Evolutionary conservation across 495 filamentous ascomycete species (phyloP), one percentile per base, ranked within the genome.

Genomic region (Trichocladium uniseriatum): DNA sequence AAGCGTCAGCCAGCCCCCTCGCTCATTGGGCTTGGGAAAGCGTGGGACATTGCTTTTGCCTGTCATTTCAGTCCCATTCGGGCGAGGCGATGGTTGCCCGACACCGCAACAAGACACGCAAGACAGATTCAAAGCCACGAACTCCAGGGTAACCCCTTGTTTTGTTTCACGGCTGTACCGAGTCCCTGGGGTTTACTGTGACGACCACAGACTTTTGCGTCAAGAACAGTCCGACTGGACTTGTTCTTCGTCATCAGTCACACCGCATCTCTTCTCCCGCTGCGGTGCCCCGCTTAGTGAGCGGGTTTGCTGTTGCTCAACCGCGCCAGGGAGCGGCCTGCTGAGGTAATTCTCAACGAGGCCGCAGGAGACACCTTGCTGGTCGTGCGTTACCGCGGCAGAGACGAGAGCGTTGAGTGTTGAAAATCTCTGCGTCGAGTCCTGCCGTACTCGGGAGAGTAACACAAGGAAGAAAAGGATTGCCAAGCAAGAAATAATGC

Each of bases 271-370:
- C 45, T 43, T 31, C n/a, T 19, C 20, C n/a, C 15, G 9, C 44
- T 41, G 1, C 43, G 16, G n/a, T 19, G 35, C 38, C 39, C 40
- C 40, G 39, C 39, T 44, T 36, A 43, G 34, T 44, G 31, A 35
- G 46, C 46, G 21, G 27, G 20, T 44, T 44, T 43, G 22, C 38
- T 32, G 37, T 37, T 48, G 37, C 16, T 5, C 9, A 11, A 9
- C 22, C 21, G 5, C n/a, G 15, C 35, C 38, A 48, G 44, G 51
- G 51, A 22, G 14, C 31, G 24, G 43, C 51, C 51, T 48, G 51
- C 51, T 53, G 51, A 53, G 51, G 34, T 53, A 53, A 49, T 53
- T 53, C 45, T 39, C 24, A 28, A 16, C 29, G 7, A 38, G 3
- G 35, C 35, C 11, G 28, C 10, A 20, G 6, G 28, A 6, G 21